phyloP scores from a whole-genome alignment of 2,329 filamentous ascomycete genomes.

The Hymenoscyphus infarciens region DNA sequence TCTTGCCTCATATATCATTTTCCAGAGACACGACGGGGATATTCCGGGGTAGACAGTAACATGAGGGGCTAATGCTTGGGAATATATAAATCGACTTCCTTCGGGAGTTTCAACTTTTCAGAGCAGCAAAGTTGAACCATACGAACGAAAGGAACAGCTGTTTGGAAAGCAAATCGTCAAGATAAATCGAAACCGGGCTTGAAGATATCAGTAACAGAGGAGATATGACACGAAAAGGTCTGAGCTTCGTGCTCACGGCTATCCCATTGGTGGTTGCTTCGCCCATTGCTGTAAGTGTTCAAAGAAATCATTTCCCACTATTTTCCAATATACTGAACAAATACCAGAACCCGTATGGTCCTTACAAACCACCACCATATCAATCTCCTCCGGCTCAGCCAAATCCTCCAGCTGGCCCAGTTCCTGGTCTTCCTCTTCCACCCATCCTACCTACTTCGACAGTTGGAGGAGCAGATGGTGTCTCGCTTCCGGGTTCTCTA shows the following conservation, averaged over 20 bases:
- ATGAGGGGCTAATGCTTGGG: background rate
- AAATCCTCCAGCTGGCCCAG: background rate
- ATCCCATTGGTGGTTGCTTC: background rate
- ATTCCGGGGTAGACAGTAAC: background rate
- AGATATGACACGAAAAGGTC: background rate
- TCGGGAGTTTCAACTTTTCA: background rate
- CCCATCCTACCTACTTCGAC: background rate
- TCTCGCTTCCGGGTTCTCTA: background rate
- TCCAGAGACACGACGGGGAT: background rate
- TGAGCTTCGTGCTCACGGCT: slow-evolving; percentile 3
- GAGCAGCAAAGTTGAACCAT: background rate
- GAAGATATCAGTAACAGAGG: background rate
- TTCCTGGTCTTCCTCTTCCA: background rate
- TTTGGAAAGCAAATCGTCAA: background rate
- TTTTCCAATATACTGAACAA: background rate
- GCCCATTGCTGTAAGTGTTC: slow-evolving; percentile 1
- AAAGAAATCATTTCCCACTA: background rate
- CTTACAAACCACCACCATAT: background rate
- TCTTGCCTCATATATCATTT: background rate
- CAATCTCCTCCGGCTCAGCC: background rate
- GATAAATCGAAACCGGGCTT: background rate
- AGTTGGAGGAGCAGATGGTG: background rate
- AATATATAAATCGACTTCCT: background rate
- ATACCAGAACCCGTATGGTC: background rate
- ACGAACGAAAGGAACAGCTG: background rate